Conservation (phyloP, 345 rosid species). For the Brassica incana region DNA sequence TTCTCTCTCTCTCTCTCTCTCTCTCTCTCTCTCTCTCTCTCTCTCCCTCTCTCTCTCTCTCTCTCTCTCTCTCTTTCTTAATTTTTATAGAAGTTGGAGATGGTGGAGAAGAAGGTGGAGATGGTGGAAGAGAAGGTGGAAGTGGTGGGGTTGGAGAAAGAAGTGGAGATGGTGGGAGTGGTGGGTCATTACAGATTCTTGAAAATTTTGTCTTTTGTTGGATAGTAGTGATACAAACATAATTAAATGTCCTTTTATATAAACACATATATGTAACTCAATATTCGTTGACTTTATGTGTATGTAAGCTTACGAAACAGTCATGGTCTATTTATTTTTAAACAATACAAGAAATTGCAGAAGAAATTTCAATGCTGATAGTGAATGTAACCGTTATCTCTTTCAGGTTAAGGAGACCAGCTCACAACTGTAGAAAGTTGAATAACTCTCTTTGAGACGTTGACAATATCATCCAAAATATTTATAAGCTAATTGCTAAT, state of each 20-base stretch:
- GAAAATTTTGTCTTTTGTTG: background rate
- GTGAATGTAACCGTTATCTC: slow-evolving; percentile 9
- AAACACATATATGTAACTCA: background rate
- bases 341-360: background rate
- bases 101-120: too few species aligned
- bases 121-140: too few species aligned
- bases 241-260: background rate
- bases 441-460: background rate
- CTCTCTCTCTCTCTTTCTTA: too few species aligned
- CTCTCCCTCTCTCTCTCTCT: too few species aligned
- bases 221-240: background rate
- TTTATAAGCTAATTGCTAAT: slow-evolving; percentile 13
- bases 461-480: background rate
- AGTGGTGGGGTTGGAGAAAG: too few species aligned
- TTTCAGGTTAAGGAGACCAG: background rate
- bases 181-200: too few species aligned
- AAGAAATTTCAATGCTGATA: background rate
- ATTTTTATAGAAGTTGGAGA: too few species aligned
- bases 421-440: background rate
- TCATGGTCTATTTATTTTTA: background rate
- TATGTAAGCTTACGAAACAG: background rate
- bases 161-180: too few species aligned
- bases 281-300: background rate
- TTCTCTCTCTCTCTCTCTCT: too few species aligned
- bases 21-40: too few species aligned